These are phyloP conservation scores for Paraphoma sp. DNA, from an alignment of 2,329 filamentous ascomycete species.

Conservation along the genomic window DNA sequence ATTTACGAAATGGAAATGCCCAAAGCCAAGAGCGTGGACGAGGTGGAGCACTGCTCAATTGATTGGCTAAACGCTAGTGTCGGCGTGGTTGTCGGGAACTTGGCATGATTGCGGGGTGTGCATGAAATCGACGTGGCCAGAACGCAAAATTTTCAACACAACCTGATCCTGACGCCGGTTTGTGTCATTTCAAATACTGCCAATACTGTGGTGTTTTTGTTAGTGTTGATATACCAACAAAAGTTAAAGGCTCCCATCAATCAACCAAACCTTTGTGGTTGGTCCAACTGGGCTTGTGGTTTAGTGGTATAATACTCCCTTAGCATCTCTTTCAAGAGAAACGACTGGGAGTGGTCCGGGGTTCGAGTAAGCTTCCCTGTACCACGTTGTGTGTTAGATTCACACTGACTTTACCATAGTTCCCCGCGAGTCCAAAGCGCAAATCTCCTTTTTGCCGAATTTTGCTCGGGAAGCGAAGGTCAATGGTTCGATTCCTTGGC, in stretches of 20 bases:
- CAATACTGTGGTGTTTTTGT: too few species aligned
- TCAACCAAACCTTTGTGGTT: too few species aligned
- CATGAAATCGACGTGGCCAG: background rate
- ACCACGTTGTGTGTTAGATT: background rate
- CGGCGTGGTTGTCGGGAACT: background rate
- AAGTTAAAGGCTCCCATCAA: background rate
- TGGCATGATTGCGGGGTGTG: background rate
- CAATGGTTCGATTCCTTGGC: too few species aligned
- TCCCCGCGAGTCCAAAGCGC: background rate
- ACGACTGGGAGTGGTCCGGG: constrained; percentile 11
- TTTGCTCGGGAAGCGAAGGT: too few species aligned
- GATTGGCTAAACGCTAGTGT: background rate
- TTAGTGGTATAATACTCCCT: constrained; percentile 14
- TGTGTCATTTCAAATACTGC: too few species aligned
- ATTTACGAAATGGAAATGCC: background rate
- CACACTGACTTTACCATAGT: background rate
- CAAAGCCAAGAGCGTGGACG: background rate
- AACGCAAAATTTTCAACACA: background rate
- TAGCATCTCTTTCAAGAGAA: background rate
- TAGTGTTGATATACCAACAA: background rate
- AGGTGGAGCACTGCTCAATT: background rate
- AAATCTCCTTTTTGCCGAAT: background rate
- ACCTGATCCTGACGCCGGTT: background rate
- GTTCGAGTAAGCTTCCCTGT: constrained; percentile 1
- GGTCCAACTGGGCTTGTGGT: constrained; percentile 8